Percentiles rank a stretch among this genome's conserved stretches.
These are phyloP conservation scores for Colletotrichum gloeosporioides DNA, from an alignment of 2,329 filamentous ascomycete genomes.

Conservation along the genomic window DNA sequence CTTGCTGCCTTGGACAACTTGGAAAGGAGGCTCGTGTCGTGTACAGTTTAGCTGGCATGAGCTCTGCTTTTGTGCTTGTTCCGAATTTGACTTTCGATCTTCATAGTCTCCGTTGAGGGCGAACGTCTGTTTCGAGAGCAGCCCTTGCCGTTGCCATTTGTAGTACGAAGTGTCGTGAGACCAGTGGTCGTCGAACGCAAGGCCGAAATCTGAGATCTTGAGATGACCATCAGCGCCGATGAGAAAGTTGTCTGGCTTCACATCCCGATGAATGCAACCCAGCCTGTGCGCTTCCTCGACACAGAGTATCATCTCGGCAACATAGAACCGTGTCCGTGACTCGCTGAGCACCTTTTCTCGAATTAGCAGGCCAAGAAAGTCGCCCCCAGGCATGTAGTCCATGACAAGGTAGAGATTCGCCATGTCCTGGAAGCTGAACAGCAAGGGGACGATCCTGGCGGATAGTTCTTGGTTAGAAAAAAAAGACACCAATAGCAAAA, in stretches of 20 bases:
- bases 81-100: constrained; percentile 49
- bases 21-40: constrained; percentile 22
- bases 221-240: constrained; percentile 88
- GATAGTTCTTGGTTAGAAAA: neutral
- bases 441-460: constrained; percentile 79
- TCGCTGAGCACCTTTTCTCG: constrained; percentile 85
- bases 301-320: constrained; percentile 95
- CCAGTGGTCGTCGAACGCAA: constrained; percentile 96
- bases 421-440: constrained; percentile 88
- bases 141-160: constrained; percentile 78
- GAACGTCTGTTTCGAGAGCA: constrained; percentile 80
- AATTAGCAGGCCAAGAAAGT: constrained; percentile 87
- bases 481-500: neutral
- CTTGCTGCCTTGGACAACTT: constrained; percentile 33
- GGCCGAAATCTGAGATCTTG: constrained; percentile 95
- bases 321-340: constrained; percentile 80
- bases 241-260: constrained; percentile 97
- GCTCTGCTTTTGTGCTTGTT: neutral
- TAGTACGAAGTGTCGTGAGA: constrained; percentile 89
- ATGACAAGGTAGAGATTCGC: constrained; percentile 90
- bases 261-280: constrained; percentile 90
- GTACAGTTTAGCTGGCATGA: neutral
- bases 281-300: constrained; percentile 91
- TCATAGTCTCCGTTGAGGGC: constrained; percentile 74
- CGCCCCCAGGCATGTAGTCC: constrained; percentile 97